Evolutionary conservation across 805 yeast species (phyloP).

Genomic region (Yarrowia deformans): DNA sequence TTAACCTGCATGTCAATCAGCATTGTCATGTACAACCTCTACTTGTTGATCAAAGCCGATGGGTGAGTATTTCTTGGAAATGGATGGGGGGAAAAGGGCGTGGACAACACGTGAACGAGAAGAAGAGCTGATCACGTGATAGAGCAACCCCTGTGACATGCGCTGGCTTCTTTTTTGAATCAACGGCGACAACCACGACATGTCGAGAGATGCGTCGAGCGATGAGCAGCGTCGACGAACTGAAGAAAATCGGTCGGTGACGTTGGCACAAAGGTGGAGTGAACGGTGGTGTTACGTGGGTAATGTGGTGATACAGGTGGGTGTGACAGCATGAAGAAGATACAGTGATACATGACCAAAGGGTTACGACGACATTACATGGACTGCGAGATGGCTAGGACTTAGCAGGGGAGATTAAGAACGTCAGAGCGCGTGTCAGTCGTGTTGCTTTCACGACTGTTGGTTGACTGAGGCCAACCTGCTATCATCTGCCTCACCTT

Average conservation of each 20-base stretch:
- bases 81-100: background rate
- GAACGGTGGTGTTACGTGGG: no score
- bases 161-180: background rate
- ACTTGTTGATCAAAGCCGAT: slow-evolving; percentile 30
- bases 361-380: background rate
- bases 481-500: background rate
- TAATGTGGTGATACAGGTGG: background rate
- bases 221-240: slow-evolving; percentile 4
- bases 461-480: no score
- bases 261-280: background rate
- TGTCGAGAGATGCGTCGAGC: background rate
- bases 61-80: slow-evolving; percentile 12
- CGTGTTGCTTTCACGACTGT: no score
- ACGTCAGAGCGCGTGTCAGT: no score
- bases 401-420: no score
- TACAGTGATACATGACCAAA: no score
- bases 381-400: no score
- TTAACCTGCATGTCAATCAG: slow-evolving; percentile 32
- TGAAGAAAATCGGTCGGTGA: background rate
- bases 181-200: background rate
- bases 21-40: slow-evolving; percentile 32
- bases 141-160: background rate
- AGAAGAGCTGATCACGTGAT: background rate
- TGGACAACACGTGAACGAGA: background rate
- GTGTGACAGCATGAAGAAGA: no score